These are phyloP conservation scores for Ophioceras dolichostomum DNA, from an alignment of 2,329 filamentous ascomycete species.

Conservation along the genomic window DNA sequence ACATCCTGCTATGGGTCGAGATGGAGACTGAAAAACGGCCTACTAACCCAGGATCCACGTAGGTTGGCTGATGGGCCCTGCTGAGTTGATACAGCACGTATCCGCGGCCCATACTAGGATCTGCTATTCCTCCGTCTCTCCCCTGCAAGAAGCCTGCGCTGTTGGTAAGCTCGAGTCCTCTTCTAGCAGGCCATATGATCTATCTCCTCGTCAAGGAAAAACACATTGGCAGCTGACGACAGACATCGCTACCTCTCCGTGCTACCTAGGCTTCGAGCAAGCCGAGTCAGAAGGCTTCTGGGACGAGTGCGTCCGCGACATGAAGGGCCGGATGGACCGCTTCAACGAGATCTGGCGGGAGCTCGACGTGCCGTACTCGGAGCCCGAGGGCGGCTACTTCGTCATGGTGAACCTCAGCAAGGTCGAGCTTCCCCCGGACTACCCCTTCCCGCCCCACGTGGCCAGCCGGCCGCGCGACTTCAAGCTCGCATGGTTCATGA, in stretches of 20 bases:
- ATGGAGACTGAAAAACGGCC: no score
- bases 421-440: constrained; percentile 71
- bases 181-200: no score
- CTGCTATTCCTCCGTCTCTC: constrained; percentile 88
- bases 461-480: constrained; percentile 81
- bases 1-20: neutral
- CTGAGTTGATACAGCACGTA: constrained; percentile 82
- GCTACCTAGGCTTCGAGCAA: constrained; percentile 58
- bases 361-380: constrained; percentile 67
- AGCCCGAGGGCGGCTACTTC: constrained; percentile 95
- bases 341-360: constrained; percentile 78
- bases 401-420: constrained; percentile 88
- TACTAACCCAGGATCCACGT: neutral
- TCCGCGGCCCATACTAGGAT: constrained; percentile 89
- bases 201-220: no score
- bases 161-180: constrained; percentile 38
- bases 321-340: constrained; percentile 76
- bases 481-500: constrained; percentile 91
- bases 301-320: constrained; percentile 70
- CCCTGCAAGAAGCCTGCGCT: constrained; percentile 86
- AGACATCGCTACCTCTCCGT: no score
- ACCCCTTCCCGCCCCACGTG: constrained; percentile 83
- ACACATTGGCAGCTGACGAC: no score
- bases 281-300: constrained; percentile 81
- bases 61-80: constrained; percentile 84